phyloP scores from a whole-genome alignment of 2,329 filamentous ascomycete species.

The Cladosporium sp. region DNA sequence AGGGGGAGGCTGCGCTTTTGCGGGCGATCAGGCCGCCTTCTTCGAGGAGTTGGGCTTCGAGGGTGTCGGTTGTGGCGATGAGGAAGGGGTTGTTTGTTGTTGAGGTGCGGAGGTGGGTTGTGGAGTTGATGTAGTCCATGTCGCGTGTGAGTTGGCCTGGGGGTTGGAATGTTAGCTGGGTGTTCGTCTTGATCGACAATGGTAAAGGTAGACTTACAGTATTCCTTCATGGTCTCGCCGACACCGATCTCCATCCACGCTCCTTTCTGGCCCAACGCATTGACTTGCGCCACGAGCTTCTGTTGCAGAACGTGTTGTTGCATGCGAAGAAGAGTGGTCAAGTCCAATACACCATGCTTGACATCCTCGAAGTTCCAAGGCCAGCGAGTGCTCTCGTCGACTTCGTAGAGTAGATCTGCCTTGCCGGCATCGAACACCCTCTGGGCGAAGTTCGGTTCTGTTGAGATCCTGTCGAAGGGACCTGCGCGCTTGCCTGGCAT shows the following conservation, averaged over 20 bases:
- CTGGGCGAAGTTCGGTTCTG: constrained; percentile 23
- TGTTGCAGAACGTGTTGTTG: constrained; percentile 27
- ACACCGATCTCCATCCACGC: constrained; percentile 29
- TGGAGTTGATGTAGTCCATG: constrained; percentile 25
- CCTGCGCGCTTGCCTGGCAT: background rate
- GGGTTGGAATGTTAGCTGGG: background rate
- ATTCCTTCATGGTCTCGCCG: constrained; percentile 27
- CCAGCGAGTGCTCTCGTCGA: constrained; percentile 16
- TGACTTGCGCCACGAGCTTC: constrained; percentile 28
- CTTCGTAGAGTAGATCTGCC: constrained; percentile 24
- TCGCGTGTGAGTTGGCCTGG: constrained; percentile 25
- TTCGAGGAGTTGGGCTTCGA: constrained; percentile 26
- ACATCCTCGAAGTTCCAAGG: constrained; percentile 21
- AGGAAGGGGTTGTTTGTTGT: constrained; percentile 23
- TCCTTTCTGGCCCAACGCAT: constrained; percentile 24
- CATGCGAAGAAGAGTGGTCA: constrained; percentile 26
- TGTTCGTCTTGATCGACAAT: background rate
- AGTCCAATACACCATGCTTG: constrained; percentile 25
- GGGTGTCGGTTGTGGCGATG: constrained; percentile 22
- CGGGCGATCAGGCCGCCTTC: constrained; percentile 24
- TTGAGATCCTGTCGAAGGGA: constrained; percentile 15
- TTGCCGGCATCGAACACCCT: constrained; percentile 27
- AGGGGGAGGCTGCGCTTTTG: background rate
- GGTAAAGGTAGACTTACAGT: constrained; percentile 22
- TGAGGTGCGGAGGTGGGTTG: constrained; percentile 9